These are phyloP conservation scores for Vitis hybrid DNA, from an alignment of 177 flowering plant genomes.

Conservation along the genomic window DNA sequence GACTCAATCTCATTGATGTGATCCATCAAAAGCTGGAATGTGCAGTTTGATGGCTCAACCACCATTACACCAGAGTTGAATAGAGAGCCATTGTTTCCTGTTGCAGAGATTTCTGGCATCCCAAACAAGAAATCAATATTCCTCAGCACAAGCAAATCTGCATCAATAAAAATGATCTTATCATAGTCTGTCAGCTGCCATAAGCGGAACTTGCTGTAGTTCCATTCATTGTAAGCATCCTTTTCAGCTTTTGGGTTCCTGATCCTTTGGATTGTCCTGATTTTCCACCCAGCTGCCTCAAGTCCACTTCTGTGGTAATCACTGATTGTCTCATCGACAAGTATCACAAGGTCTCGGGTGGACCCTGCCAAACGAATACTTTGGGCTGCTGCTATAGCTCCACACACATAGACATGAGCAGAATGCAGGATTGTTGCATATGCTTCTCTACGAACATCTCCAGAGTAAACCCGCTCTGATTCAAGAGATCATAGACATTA, in stretches of 20 bases:
- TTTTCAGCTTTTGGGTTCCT: slow-evolving; percentile 73
- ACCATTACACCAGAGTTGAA: slow-evolving; percentile 93
- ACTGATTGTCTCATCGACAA: slow-evolving; percentile 59
- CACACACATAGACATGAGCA: slow-evolving; percentile 64
- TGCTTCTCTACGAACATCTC: slow-evolving; percentile 46
- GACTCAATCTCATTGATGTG: slow-evolving; percentile 61
- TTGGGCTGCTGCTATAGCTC: slow-evolving; percentile 70
- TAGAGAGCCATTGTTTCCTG: slow-evolving; percentile 61
- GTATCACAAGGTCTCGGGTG: slow-evolving; percentile 63
- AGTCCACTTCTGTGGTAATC: slow-evolving; percentile 57
- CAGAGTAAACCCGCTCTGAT: slow-evolving; percentile 34
- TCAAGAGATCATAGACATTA: not conserved
- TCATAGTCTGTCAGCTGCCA: slow-evolving; percentile 79
- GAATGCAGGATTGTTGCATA: slow-evolving; percentile 74
- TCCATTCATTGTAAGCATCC: slow-evolving; percentile 77
- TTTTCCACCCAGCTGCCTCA: slow-evolving; percentile 68
- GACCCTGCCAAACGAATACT: slow-evolving; percentile 67
- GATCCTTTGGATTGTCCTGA: slow-evolving; percentile 53
- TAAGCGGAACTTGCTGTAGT: slow-evolving; percentile 74
- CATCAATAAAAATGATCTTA: slow-evolving; percentile 72
- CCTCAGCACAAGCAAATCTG: slow-evolving; percentile 57
- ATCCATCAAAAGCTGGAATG: slow-evolving; percentile 68
- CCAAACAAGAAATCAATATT: slow-evolving; percentile 65
- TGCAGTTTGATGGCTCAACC: slow-evolving; percentile 79
- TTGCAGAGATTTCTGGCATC: slow-evolving; percentile 61